Evolutionary conservation across 371 early-diverging fungal genomes (phyloP).

Genomic region (Mucor plumbeus): DNA sequence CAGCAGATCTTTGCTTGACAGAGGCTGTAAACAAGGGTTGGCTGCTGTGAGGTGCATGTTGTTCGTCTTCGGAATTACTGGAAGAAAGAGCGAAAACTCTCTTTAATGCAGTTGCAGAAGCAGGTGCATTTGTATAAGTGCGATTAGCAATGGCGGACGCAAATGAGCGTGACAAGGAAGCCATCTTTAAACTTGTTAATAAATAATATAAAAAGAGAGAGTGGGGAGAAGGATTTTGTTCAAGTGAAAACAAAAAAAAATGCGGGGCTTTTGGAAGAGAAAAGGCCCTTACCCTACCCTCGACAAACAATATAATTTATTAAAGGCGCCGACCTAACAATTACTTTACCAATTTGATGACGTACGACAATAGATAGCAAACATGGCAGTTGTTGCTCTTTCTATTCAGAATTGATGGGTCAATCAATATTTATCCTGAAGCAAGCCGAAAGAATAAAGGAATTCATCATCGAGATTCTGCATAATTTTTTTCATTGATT

Average conservation of each 20-base stretch:
- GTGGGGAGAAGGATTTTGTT: conserved; percentile 16
- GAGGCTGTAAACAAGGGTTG: conserved; percentile 40
- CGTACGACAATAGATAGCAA: neutral
- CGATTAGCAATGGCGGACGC: conserved; percentile 54
- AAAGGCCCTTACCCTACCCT: conserved; percentile 10
- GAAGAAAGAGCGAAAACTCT: conserved; percentile 34
- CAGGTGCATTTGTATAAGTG: conserved; percentile 50
- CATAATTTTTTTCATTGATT: too few relatives aligned
- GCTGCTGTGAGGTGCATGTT: conserved; percentile 27
- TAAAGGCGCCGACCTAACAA: neutral
- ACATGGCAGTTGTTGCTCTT: too few relatives aligned
- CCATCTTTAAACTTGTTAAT: conserved; percentile 34
- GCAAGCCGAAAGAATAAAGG: too few relatives aligned
- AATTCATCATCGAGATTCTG: too few relatives aligned
- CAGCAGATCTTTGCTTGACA: conserved; percentile 43
- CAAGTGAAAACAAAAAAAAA: conserved; percentile 9
- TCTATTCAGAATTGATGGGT: too few relatives aligned
- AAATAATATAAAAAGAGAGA: conserved; percentile 9
- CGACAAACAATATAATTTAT: conserved; percentile 12
- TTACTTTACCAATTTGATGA: neutral
- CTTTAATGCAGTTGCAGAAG: conserved; percentile 51
- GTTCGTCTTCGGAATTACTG: conserved; percentile 49
- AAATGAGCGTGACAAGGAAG: conserved; percentile 55
- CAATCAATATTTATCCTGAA: too few relatives aligned
- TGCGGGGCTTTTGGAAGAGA: neutral